Base-by-base conservation (phyloP, 441 rosid genomes). In the Aleurites moluccanus region DNA sequence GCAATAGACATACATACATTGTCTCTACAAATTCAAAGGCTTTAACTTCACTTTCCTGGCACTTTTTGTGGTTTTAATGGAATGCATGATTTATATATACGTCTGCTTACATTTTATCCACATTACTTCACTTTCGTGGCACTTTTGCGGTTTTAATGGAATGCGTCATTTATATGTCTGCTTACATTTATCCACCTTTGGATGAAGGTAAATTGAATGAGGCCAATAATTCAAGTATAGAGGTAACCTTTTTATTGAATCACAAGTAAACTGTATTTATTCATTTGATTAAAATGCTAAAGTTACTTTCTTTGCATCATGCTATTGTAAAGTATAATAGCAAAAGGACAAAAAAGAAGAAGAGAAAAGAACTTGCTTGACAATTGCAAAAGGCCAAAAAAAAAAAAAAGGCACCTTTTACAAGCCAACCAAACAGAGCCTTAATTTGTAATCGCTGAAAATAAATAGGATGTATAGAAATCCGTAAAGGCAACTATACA, bases 21-120 rank as follows among this genome's bases (percentile, higher is more conserved):
- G 28, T 50, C 59, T 38, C 21, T 64, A 25, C 53, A 61, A 50
- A 35, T 50, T 45, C 20, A 72, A 45, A 42, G 71, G 63, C 63
- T 52, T 60, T 63, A 38, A 25, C 49, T 49, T 59, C 67, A 33
- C 50, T 67, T 47, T 59, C 61, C 59, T 49, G 40, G 38, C 49
- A 14, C 40, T 44, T 28, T 35, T 74, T 57, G 47, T 52, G 30
- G 56, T 42, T 49, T 20, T 55, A 65, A 21, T 59, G 67, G 35
- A 30, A 25, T 67, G 21, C 60, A 67, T n/a, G 10, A 64, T 63
- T 53, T 64, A 10, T 16, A 23, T n/a, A n/a, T n/a, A n/a, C 6
- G 59, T 61, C 59, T 10, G 30, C 45, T 61, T 28, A 35, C 6
- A 38, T 35, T 35, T 35, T 35, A 35, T 35, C 40, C 40, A 35